Evolutionary conservation across 2,329 filamentous ascomycete species (phyloP), one percentile per base, ranked within the genome.

Genomic region (Curvularia eragrostidis): DNA sequence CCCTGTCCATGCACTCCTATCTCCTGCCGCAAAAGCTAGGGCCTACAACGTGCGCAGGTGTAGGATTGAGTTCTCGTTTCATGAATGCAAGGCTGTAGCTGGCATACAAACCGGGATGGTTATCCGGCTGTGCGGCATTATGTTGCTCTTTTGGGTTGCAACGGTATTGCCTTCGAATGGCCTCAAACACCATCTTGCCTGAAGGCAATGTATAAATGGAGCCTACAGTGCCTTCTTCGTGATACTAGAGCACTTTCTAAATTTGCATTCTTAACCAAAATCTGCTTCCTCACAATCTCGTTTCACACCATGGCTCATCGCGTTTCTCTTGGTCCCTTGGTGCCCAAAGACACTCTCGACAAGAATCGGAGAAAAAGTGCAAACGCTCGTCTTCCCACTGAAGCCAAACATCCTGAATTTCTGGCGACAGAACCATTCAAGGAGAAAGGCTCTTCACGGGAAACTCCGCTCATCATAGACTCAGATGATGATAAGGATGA

Each of bases 401-500:
- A 13, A 2, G 3, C 1, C 12, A 18, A 34, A 32, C 28, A 9
- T 47, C 10, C 2, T 7, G 15, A 21, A 23, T 15, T 8, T 42
- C 10, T 23, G 5, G 39, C 5, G 24, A 42, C 39, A 15, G 13
- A 21, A 15, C 23, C 21, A 13, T 23, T 1, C 2, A 42, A 2
- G 19, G 10, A 15, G 8, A 23, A 5, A 15, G 9, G 12, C 10
- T 42, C 21, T 4, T 13, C 12, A 3, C 12, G 6, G 2, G 13
- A 6, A 24, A 24, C 21, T 1, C 21, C 38, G 28, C 28, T 30
- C 28, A 30, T 12, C 6, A 30, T 30, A 30, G 28, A 30, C 28
- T 30, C 28, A 15, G 26, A 24, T 19, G 41, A 44, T 52, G 38
- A 32, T 34, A 52, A 3, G 48, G 23, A n/a, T 52, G 48, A 32